Evolutionary conservation across 441 rosid genomes (phyloP).

Genomic region (Daphne laureola): DNA sequence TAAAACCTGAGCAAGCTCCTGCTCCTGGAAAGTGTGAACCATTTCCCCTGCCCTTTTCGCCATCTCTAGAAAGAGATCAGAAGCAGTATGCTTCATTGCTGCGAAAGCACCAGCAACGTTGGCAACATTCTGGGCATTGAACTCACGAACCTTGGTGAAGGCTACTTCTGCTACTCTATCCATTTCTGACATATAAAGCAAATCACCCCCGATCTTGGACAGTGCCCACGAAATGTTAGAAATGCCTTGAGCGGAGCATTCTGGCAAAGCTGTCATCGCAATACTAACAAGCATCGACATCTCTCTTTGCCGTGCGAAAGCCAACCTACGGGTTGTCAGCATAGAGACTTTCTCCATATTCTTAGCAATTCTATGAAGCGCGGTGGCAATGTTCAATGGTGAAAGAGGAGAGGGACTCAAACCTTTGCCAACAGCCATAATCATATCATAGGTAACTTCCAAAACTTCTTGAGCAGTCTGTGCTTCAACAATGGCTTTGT

Average conservation of each 20-base stretch:
- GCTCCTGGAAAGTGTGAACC: slow-evolving; percentile 51
- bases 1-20: slow-evolving; percentile 80
- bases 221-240: slow-evolving; percentile 93
- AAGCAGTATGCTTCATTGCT: slow-evolving; percentile 77
- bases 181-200: slow-evolving; percentile 88
- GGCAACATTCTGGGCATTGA: slow-evolving; percentile 89
- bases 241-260: slow-evolving; percentile 90
- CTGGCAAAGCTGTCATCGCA: slow-evolving; percentile 77
- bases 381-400: slow-evolving; percentile 78
- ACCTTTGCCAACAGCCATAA: slow-evolving; percentile 79
- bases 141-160: slow-evolving; percentile 51
- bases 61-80: slow-evolving; percentile 58
- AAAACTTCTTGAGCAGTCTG: slow-evolving; percentile 82
- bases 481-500: slow-evolving; percentile 61
- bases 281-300: slow-evolving; percentile 90
- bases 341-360: slow-evolving; percentile 92
- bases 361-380: slow-evolving; percentile 84
- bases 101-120: slow-evolving; percentile 92
- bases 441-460: slow-evolving; percentile 62
- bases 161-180: slow-evolving; percentile 95
- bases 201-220: slow-evolving; percentile 86
- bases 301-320: slow-evolving; percentile 79
- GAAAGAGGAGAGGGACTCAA: slow-evolving; percentile 80
- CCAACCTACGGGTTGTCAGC: slow-evolving; percentile 60
- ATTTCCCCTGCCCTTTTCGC: slow-evolving; percentile 55